A percentile compares a stretch with the other conserved stretches of the same genome.
phyloP scores from a whole-genome alignment of 768 basidiomycete genomes.

The Collybiopsis luxurians region DNA sequence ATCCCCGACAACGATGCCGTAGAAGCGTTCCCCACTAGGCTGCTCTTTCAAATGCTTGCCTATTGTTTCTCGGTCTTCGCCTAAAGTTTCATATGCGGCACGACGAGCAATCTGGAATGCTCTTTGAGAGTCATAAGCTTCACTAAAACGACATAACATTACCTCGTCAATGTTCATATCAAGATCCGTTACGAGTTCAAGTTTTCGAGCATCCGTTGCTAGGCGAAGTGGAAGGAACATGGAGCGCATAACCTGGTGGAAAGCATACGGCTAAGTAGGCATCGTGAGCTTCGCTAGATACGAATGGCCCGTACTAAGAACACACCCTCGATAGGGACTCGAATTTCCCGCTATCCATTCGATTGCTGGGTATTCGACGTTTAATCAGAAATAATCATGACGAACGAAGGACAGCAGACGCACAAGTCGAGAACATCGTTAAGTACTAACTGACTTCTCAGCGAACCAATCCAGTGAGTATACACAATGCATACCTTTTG shows the following conservation, averaged over 20 bases:
- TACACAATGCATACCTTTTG: constrained; percentile 42
- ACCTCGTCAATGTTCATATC: constrained; percentile 54
- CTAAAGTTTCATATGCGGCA: constrained; percentile 42
- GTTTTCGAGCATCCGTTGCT: constrained; percentile 55
- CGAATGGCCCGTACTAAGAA: background rate
- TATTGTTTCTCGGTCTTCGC: constrained; percentile 33
- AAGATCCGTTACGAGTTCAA: constrained; percentile 55
- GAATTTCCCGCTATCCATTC: constrained; percentile 71
- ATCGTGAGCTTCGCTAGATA: background rate
- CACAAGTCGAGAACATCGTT: constrained; percentile 67
- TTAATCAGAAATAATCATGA: background rate
- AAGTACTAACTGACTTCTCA: constrained; percentile 35
- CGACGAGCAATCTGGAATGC: constrained; percentile 39
- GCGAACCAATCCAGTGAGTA: background rate
- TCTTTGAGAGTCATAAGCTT: background rate
- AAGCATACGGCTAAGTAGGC: constrained; percentile 45
- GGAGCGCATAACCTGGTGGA: constrained; percentile 60
- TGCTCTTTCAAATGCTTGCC: constrained; percentile 24
- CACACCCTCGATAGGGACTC: constrained; percentile 45
- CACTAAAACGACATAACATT: background rate
- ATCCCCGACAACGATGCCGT: constrained; percentile 64
- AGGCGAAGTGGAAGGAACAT: constrained; percentile 53
- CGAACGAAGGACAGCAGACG: background rate
- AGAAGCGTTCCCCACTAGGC: constrained; percentile 27
- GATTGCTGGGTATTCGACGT: constrained; percentile 36